Conservation (phyloP, 768 basidiomycete genomes). For the Lepiota brunneoincarnata region DNA sequence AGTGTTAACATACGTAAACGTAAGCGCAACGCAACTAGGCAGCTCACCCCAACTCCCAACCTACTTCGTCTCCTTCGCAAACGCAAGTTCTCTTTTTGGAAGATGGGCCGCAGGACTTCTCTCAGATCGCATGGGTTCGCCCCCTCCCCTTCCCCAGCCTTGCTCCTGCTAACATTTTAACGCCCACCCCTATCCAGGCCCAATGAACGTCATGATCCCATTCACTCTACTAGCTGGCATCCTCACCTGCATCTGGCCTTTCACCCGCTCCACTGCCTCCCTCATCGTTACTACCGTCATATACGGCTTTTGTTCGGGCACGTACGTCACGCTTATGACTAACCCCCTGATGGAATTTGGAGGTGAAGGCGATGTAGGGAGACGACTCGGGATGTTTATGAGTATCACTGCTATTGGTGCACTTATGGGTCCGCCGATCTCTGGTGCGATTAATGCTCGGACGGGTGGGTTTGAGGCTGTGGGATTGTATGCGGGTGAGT, state of each 20-base stretch:
- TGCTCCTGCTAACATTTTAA: neutral
- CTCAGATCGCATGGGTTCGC: constrained; percentile 53
- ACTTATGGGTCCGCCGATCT: constrained; percentile 69
- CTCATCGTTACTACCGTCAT: constrained; percentile 54
- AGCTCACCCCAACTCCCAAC: constrained; percentile 50
- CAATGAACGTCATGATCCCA: constrained; percentile 68
- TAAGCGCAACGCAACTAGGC: constrained; percentile 51
- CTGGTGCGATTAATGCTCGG: constrained; percentile 59
- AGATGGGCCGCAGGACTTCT: constrained; percentile 52
- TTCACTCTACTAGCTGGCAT: constrained; percentile 54
- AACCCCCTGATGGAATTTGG: constrained; percentile 65
- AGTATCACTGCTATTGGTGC: constrained; percentile 61
- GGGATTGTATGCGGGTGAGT: constrained; percentile 53
- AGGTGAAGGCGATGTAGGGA: constrained; percentile 55
- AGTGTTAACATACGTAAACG: constrained; percentile 70
- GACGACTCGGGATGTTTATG: constrained; percentile 63
- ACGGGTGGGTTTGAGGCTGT: constrained; percentile 53
- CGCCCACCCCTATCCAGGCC: constrained; percentile 36
- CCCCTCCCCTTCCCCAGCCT: neutral
- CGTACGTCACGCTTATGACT: constrained; percentile 53
- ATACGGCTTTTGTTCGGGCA: constrained; percentile 70
- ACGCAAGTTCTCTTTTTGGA: constrained; percentile 62
- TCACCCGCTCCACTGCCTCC: constrained; percentile 38
- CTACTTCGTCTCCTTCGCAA: constrained; percentile 68
- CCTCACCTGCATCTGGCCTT: constrained; percentile 73